Conservation (phyloP, 805 yeast species). For the Candida patagonica region DNA sequence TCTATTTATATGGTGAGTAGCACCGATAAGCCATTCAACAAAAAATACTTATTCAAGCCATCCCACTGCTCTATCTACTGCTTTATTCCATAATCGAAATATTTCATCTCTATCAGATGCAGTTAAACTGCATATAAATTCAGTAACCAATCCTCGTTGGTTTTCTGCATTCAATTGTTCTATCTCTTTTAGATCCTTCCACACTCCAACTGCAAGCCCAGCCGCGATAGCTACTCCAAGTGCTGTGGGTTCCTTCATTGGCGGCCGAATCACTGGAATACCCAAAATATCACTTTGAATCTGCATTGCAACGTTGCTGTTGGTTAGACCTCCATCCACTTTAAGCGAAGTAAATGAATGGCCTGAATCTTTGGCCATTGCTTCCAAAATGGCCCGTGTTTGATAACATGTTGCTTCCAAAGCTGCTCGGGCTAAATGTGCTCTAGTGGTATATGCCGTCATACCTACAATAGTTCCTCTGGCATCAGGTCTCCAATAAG, state of each 20-base stretch:
- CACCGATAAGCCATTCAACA: too few relatives aligned
- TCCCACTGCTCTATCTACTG: slow-evolving; percentile 68
- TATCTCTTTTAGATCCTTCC: slow-evolving; percentile 71
- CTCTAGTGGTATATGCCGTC: slow-evolving; percentile 84
- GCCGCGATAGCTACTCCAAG: slow-evolving; percentile 96
- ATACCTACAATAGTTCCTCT: slow-evolving; percentile 90
- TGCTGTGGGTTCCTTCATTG: slow-evolving; percentile 85
- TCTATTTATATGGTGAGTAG: too few relatives aligned
- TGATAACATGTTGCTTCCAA: slow-evolving; percentile 93
- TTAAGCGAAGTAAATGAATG: slow-evolving; percentile 37
- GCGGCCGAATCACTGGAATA: slow-evolving; percentile 72
- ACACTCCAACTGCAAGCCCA: slow-evolving; percentile 62
- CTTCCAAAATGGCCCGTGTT: slow-evolving; percentile 79
- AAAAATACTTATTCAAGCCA: slow-evolving; percentile 42
- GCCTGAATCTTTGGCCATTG: slow-evolving; percentile 82
- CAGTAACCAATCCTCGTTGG: slow-evolving; percentile 10
- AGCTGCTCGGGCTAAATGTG: slow-evolving; percentile 91
- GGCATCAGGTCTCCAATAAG: slow-evolving; percentile 90
- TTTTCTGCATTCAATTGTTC: slow-evolving; percentile 13
- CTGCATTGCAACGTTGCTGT: slow-evolving; percentile 84
- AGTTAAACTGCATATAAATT: slow-evolving; percentile 35
- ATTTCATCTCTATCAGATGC: slow-evolving; percentile 47
- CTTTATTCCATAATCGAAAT: slow-evolving; percentile 79
- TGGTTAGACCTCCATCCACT: slow-evolving; percentile 95
- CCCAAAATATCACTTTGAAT: slow-evolving; percentile 90